Evolutionary conservation across 169 alveolate species (phyloP).

Genomic region (Plasmodium billcollinsi): DNA sequence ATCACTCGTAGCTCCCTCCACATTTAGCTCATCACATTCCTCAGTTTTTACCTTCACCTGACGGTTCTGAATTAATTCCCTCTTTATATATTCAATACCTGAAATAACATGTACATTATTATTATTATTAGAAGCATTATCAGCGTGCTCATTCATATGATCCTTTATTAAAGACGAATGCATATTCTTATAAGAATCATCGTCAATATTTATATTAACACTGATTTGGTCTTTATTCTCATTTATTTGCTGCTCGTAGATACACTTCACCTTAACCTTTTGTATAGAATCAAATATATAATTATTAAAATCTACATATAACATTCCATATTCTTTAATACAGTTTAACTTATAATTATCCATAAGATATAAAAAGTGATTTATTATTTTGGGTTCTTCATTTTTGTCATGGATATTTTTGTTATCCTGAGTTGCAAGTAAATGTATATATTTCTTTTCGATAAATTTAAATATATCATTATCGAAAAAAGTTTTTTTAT

Average conservation of each 20-base stretch:
- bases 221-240: not conserved
- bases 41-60: too few species aligned
- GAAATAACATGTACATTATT: too few species aligned
- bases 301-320: slow-evolving; percentile 41
- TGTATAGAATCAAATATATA: slow-evolving; percentile 47
- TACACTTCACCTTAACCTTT: slow-evolving; percentile 21
- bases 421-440: not conserved
- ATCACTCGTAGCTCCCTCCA: too few species aligned
- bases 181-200: not conserved
- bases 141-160: too few species aligned
- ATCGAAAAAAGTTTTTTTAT: not conserved
- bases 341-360: slow-evolving; percentile 48
- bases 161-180: too few species aligned
- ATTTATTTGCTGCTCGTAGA: not conserved
- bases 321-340: slow-evolving; percentile 40
- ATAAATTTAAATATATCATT: slow-evolving; percentile 17
- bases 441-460: slow-evolving; percentile 12
- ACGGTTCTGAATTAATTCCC: too few species aligned
- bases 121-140: too few species aligned
- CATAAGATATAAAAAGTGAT: slow-evolving; percentile 57
- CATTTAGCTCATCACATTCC: too few species aligned
- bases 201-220: not conserved
- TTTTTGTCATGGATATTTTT: not conserved
- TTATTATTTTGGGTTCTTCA: slow-evolving; percentile 10
- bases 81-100: too few species aligned